Percentiles rank a stretch among this genome's conserved stretches.
Conservation (phyloP, 192 early-diverging fungal genomes). For the Coemansia guatemalensis region DNA sequence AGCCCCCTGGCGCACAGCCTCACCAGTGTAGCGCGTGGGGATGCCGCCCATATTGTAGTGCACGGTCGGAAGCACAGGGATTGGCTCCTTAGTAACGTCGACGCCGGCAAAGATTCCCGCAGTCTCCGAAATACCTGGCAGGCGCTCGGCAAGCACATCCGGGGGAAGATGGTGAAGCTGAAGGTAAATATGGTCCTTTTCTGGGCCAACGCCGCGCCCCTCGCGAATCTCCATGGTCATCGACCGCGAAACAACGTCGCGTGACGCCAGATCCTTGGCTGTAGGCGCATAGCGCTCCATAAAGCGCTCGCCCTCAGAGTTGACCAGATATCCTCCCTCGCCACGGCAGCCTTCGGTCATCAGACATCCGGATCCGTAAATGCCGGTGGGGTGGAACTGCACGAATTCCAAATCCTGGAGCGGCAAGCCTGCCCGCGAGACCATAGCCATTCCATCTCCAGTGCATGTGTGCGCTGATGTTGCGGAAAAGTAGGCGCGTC, state of each 20-base stretch:
- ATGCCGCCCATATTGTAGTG: conserved; percentile 99
- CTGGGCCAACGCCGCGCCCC: conserved; percentile 94
- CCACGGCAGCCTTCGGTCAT: conserved; percentile 97
- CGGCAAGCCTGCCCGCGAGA: conserved; percentile 92
- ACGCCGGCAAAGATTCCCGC: conserved; percentile 98
- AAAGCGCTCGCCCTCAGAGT: conserved; percentile 95
- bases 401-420: conserved; percentile 99
- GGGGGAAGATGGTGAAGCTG: conserved; percentile 94
- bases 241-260: conserved; percentile 97
- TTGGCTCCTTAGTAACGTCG: conserved; percentile 99
- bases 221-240: conserved; percentile 99
- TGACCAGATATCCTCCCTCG: conserved; percentile 96
- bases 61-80: conserved; percentile 97
- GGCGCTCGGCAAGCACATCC: conserved; percentile 85
- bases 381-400: conserved; percentile 99
- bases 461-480: conserved; percentile 99
- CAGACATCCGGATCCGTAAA: conserved; percentile 96
- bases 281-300: conserved; percentile 99
- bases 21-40: conserved; percentile 95
- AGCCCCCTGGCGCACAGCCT: conserved; percentile 76
- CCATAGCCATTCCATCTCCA: conserved; percentile 99
- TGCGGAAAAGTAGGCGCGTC: conserved; percentile 97
- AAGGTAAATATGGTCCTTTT: conserved; percentile 95
- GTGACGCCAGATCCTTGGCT: conserved; percentile 97
- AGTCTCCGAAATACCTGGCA: conserved; percentile 98